Base-by-base conservation (phyloP, 805 yeast genomes). In the Ascoidea rubescens region DNA sequence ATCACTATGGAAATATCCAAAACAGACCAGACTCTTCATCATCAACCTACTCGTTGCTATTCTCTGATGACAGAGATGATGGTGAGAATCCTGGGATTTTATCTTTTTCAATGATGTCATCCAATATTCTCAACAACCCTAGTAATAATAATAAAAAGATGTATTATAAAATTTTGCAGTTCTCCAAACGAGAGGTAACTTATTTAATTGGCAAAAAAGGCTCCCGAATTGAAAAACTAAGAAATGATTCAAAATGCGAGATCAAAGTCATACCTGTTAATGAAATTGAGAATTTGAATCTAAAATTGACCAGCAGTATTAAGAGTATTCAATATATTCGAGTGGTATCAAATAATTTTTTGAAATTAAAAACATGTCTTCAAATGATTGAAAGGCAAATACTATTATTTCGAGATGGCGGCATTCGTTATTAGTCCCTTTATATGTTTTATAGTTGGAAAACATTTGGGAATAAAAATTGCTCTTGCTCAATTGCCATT, bases 181-280 rank as follows among this genome's bases (percentile, higher is more conserved):
- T 65, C 12, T 61, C 62, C 7, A 63, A 65, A 37, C 57, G 57
- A 31, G 74, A 73, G 51, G 67, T 73, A 1, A 64, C 73, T 1
- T 67, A 62, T 49, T 55, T 75, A 5, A 74, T 75, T 50, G 80
- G 80, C 0, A 64, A 59, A 30, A 59, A 60, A n/a, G 80, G 80
- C 1, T 44, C 55, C 17, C 62, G 67, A 46, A 73, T 76, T 12
- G 65, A 63, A 45, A 50, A 50, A 5, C 60, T 75, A 7, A 55
- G 78, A 37, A 58, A 59, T 5, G 49, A 51, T 30, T 64, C 74
- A 1, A 55, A 61, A 0, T 75, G 78, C 4, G 60, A 55, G 7
- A 66, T 76, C 45, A 70, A 71, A 50, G 67, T 75, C 4, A 56
- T 71, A 10, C 73, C 73, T 0, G 51, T 68, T 10, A 54, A 60